Evolutionary conservation across 169 alveolate genomes (phyloP).

Genomic region (Cryptosporidium meleagridis): DNA sequence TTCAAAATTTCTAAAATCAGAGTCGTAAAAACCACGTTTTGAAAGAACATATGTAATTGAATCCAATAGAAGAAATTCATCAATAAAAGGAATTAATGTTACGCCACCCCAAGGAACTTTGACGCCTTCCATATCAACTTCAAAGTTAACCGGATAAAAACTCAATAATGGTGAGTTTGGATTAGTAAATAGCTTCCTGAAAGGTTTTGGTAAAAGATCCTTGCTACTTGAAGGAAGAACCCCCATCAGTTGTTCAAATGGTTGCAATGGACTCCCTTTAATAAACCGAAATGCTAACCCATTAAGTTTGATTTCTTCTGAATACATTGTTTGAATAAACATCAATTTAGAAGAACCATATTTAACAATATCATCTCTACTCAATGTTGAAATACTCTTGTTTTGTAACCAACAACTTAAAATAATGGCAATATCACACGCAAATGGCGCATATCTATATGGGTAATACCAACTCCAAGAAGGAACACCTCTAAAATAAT

Average conservation of each 20-base stretch:
- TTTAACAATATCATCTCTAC: slow-evolving; percentile 1
- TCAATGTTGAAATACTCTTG: background rate
- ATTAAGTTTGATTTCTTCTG: background rate
- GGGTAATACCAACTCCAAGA: slow-evolving; percentile 97
- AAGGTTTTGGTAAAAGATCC: slow-evolving; percentile 79
- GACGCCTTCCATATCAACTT: slow-evolving; percentile 83
- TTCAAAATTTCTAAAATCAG: slow-evolving; percentile 21
- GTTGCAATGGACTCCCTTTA: slow-evolving; percentile 78
- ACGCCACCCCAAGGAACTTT: slow-evolving; percentile 86
- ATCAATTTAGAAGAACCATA: background rate
- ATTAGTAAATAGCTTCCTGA: slow-evolving; percentile 76
- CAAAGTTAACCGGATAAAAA: slow-evolving; percentile 78
- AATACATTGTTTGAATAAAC: slow-evolving; percentile 22
- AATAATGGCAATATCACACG: slow-evolving; percentile 86
- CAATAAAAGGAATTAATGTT: slow-evolving; percentile 82
- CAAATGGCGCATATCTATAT: slow-evolving; percentile 93
- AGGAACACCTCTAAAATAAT: slow-evolving; percentile 93
- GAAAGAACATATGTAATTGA: slow-evolving; percentile 66
- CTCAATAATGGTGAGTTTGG: slow-evolving; percentile 77
- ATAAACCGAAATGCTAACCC: slow-evolving; percentile 26
- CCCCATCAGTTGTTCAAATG: slow-evolving; percentile 82
- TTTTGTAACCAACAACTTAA: slow-evolving; percentile 63
- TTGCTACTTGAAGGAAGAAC: slow-evolving; percentile 80
- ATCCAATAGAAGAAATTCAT: slow-evolving; percentile 64
- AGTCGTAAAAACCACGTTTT: slow-evolving; percentile 27